Base-by-base conservation (phyloP, 768 basidiomycete species). In the Suillus discolor region DNA sequence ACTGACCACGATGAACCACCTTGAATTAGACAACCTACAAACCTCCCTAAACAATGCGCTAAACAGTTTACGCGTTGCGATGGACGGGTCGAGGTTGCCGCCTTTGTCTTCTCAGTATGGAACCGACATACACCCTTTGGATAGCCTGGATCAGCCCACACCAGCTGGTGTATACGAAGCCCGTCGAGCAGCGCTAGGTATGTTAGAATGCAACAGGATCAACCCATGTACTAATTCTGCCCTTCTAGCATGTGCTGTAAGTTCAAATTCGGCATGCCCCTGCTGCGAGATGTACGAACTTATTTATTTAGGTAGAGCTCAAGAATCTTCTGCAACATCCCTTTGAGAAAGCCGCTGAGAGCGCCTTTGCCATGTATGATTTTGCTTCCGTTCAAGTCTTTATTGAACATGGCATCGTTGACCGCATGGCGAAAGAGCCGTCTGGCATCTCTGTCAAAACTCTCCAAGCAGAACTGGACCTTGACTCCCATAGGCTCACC, bases 341-440 rank as follows among this genome's bases (percentile, higher is more conserved):
- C 8, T 63, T 55, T 41, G 62, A 63, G 25, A 63, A 63, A 57
- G 31, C 36, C 2, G 36, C 36, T 28, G 62, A 63, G 34, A 20
- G 31, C 6, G 6, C 71, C 11, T 68, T 51, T 15, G 63, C 69
- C 11, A 67, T 72, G 20, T 72, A 72, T 23, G 69, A 71, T 42
- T 66, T 63, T 15, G 63, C 67, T 6, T 55, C 62, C 41, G 59
- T 72, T 4, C 66, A 72, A 34, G 66, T 71, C 25, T 41, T 70
- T 12, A 61, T 71, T 15, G 63, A 71, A 23, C 61, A 66, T 23
- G 71, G 71, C 3, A 63, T 72, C 18, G 45, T 64, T n/a, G 71
- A 72, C 51, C 38, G 61, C 28, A 65, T 72, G 11, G 70, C 68
- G n/a, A 41, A 66, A 18, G 49, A 57, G 3, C 42, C 66, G 13